These are phyloP conservation scores for Emericellopsis terricola DNA, from an alignment of 495 filamentous ascomycete species.

Conservation along the genomic window DNA sequence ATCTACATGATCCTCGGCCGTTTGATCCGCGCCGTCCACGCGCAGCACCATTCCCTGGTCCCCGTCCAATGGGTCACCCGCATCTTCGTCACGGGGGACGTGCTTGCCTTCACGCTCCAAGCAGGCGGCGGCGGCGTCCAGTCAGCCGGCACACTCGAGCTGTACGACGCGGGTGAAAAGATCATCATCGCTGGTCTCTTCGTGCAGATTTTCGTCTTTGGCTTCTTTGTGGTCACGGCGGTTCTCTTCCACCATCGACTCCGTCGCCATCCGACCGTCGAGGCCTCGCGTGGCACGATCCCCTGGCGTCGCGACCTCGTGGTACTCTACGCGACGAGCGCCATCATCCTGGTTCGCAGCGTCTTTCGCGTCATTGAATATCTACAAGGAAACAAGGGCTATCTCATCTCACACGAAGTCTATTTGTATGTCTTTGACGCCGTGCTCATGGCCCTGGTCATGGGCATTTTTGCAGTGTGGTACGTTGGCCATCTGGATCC, in stretches of 20 bases:
- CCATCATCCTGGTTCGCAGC: constrained; percentile 41
- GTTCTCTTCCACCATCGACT: constrained; percentile 19
- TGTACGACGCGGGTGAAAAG: constrained; percentile 17
- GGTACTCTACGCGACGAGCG: constrained; percentile 32
- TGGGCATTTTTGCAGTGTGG: constrained; percentile 15
- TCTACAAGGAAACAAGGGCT: constrained; percentile 30
- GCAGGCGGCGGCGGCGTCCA: constrained; percentile 13
- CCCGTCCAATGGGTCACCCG: constrained; percentile 27
- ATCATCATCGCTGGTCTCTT: constrained; percentile 27
- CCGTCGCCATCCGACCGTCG: constrained; percentile 1
- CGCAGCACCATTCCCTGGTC: constrained; percentile 19
- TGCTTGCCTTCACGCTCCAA: constrained; percentile 20
- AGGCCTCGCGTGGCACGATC: neutral
- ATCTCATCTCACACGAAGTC: constrained; percentile 29
- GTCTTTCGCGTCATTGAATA: constrained; percentile 49
- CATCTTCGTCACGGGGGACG: constrained; percentile 24
- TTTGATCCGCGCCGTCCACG: constrained; percentile 21
- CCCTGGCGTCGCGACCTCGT: constrained; percentile 33
- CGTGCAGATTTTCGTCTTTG: constrained; percentile 35
- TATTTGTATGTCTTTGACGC: constrained; percentile 47
- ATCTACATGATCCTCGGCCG: constrained; percentile 40
- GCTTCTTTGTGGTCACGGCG: constrained; percentile 28
- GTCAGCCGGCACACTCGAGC: constrained; percentile 11
- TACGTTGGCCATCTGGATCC: neutral
- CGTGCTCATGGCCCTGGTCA: constrained; percentile 34